Conservation (phyloP, 441 rosid genomes). For the Metrosideros polymorpha region DNA sequence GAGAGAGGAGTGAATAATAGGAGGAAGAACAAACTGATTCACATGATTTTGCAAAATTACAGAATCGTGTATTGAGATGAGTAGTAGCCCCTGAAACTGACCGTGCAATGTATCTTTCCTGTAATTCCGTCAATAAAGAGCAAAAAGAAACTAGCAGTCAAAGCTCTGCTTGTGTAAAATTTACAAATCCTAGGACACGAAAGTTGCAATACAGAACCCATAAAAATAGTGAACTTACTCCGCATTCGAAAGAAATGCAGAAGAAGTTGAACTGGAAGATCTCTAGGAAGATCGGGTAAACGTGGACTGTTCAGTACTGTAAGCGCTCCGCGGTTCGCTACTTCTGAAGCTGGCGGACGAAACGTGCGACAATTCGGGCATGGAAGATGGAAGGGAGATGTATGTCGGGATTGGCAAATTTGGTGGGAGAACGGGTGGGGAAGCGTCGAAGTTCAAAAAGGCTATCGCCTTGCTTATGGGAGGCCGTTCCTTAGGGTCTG, state of each 20-base stretch:
- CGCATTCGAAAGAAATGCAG: not conserved
- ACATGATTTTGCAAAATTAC: too few relatives aligned
- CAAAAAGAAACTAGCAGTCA: too few relatives aligned
- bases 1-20: too few relatives aligned
- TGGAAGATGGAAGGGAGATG: rapidly evolving
- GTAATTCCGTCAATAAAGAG: too few relatives aligned
- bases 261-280: not conserved
- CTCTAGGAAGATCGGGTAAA: not conserved
- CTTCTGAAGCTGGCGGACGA: not conserved
- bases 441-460: not conserved
- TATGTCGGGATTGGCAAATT: not conserved
- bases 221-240: not conserved
- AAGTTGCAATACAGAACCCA: not conserved
- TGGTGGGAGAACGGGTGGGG: not conserved
- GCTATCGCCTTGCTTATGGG: not conserved
- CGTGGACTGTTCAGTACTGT: not conserved
- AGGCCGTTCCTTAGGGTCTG: not conserved
- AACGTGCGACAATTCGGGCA: not conserved
- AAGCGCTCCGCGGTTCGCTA: not conserved
- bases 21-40: too few relatives aligned
- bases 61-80: too few relatives aligned
- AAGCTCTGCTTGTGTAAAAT: not conserved
- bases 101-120: too few relatives aligned
- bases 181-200: not conserved
- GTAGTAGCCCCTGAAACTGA: too few relatives aligned